These are phyloP conservation scores for Scutellaria galericulata DNA, from an alignment of 257 asterid species.

Conservation along the genomic window DNA sequence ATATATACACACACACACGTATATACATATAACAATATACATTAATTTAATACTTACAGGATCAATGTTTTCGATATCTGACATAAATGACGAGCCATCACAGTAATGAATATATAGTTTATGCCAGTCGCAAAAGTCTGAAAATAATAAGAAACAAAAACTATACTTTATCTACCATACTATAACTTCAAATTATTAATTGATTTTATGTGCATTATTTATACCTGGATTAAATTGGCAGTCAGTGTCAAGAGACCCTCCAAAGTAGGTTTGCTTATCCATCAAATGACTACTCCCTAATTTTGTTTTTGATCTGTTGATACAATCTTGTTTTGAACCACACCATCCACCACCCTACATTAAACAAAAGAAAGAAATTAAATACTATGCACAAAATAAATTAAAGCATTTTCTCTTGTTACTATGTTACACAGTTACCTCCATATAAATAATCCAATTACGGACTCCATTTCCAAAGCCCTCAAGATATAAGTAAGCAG, in stretches of 20 bases:
- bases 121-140: conserved; percentile 50
- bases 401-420: not conserved
- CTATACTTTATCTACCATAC: not conserved
- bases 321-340: not conserved
- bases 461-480: conserved; percentile 30
- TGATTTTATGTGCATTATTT: not conserved
- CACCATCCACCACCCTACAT: conserved; percentile 55
- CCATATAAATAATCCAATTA: conserved; percentile 36
- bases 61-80: too few species aligned
- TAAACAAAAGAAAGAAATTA: not conserved
- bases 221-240: conserved; percentile 34
- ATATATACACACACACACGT: too few species aligned
- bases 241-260: not conserved
- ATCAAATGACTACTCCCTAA: conserved; percentile 18
- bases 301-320: not conserved
- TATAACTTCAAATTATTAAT: not conserved
- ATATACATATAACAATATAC: too few species aligned
- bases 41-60: too few species aligned
- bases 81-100: too few species aligned
- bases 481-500: conserved; percentile 27
- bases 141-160: not conserved
- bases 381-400: too few species aligned
- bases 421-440: conserved; percentile 22
- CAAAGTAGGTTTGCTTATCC: not conserved
- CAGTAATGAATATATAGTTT: conserved; percentile 38